A percentile compares a stretch with the other conserved stretches of the same genome.
phyloP scores from a whole-genome alignment of 164 flowering plant species.

The Echeveria elegans region DNA sequence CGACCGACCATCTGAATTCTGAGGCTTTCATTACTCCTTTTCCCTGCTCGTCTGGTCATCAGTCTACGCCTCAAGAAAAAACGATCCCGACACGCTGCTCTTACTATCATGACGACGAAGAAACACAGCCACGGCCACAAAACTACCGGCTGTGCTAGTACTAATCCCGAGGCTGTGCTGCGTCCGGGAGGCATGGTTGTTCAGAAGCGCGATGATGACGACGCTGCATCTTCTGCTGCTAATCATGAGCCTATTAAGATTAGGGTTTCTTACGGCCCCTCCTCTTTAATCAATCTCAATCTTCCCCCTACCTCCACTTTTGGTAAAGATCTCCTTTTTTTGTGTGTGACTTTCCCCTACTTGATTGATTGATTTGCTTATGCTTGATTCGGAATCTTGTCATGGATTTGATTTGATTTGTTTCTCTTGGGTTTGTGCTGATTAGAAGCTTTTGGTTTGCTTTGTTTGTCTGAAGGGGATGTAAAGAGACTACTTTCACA shows the following conservation, averaged over 20 bases:
- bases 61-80: too few species aligned
- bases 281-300: constrained; percentile 11
- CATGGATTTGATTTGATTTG: background rate
- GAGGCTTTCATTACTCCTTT: too few species aligned
- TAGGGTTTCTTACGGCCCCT: constrained; percentile 4
- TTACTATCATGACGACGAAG: background rate
- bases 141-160: background rate
- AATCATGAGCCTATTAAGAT: background rate
- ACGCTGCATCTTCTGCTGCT: background rate
- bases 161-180: constrained; percentile 18
- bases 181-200: constrained; percentile 63
- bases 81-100: too few species aligned
- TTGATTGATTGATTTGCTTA: background rate
- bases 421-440: background rate
- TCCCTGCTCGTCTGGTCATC: too few species aligned
- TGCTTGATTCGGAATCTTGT: background rate
- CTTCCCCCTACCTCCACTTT: constrained; percentile 20
- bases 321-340: constrained; percentile 7
- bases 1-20: too few species aligned
- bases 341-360: background rate
- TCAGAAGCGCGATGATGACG: constrained; percentile 21
- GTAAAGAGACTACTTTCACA: constrained; percentile 28
- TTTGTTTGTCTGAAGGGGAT: constrained; percentile 25
- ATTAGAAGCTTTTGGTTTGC: constrained; percentile 6
- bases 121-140: background rate